These are phyloP conservation scores for Rutidosis leptorrhynchoides DNA, from an alignment of 129 eudicot genomes.

Conservation along the genomic window DNA sequence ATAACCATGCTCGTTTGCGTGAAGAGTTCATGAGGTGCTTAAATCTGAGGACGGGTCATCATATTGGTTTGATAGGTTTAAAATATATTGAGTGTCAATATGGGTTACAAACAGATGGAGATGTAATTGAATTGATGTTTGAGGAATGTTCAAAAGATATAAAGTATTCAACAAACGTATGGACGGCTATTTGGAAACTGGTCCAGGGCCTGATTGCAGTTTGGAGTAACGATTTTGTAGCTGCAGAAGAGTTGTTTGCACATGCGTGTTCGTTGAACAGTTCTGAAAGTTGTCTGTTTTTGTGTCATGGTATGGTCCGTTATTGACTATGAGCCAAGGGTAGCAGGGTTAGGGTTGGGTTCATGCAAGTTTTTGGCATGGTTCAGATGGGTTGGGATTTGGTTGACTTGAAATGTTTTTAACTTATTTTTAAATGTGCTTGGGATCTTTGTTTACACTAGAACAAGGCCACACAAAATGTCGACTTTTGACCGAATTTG, in stretches of 20 bases:
- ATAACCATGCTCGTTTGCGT: constrained; percentile 31
- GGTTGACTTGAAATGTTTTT: not conserved
- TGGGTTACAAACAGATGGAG: constrained; percentile 39
- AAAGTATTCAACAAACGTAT: constrained; percentile 54
- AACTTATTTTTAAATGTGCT: not conserved
- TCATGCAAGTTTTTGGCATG: not conserved
- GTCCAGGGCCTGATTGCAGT: constrained; percentile 67
- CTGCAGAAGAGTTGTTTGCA: constrained; percentile 68
- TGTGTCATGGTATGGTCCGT: constrained; percentile 72
- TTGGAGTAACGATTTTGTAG: constrained; percentile 45
- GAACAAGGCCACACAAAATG: no score
- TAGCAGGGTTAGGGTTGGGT: constrained; percentile 1
- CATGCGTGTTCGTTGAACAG: constrained; percentile 64
- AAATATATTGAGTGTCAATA: constrained; percentile 56
- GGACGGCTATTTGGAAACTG: constrained; percentile 62
- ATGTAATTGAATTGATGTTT: constrained; percentile 38
- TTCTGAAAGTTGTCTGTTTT: constrained; percentile 62
- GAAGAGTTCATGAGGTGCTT: constrained; percentile 65
- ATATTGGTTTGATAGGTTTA: constrained; percentile 72
- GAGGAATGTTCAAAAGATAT: constrained; percentile 67
- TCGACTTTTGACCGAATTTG: no score
- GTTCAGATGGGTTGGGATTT: not conserved
- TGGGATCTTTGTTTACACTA: no score
- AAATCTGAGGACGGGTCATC: constrained; percentile 57
- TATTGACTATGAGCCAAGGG: not conserved